Conservation (phyloP, 202 grass and related monocot genomes). For the Schoenoplectus triqueter region DNA sequence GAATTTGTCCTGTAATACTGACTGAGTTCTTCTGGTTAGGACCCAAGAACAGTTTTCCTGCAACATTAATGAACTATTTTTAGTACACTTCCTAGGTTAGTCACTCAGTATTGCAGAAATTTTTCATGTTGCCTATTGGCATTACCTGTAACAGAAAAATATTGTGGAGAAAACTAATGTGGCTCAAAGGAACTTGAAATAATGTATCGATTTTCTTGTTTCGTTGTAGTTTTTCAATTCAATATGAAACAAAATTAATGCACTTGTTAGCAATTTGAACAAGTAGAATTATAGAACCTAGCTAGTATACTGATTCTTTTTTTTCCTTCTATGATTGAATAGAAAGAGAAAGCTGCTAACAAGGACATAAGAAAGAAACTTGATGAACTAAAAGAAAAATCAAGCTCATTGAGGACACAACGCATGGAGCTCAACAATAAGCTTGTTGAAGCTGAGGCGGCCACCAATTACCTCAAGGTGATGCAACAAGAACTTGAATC, state of each 20-base stretch:
- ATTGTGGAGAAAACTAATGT: neutral
- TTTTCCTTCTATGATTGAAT: constrained; percentile 25
- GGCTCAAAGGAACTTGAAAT: neutral
- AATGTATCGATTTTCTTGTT: neutral
- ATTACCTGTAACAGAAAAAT: neutral
- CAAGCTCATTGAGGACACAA: constrained; percentile 62
- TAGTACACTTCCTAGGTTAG: neutral
- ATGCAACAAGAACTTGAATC: constrained; percentile 83
- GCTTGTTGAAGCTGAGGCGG: constrained; percentile 59
- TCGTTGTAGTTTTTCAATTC: neutral
- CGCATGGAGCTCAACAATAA: constrained; percentile 73
- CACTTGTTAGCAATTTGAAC: constrained; percentile 27
- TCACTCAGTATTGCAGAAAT: constrained; percentile 11
- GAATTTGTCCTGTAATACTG: constrained; percentile 18
- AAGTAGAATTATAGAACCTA: neutral
- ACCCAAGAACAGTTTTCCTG: neutral
- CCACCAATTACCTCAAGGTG: constrained; percentile 55
- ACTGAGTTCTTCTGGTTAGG: neutral
- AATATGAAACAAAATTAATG: neutral
- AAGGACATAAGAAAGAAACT: constrained; percentile 66
- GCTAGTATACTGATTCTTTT: constrained; percentile 12
- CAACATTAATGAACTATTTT: neutral
- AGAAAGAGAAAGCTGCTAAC: constrained; percentile 79
- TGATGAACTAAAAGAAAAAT: constrained; percentile 66
- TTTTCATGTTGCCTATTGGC: constrained; percentile 6